These are phyloP conservation scores for Mollisiaceae sp. DNA, from an alignment of 2,329 filamentous ascomycete species.

Conservation along the genomic window DNA sequence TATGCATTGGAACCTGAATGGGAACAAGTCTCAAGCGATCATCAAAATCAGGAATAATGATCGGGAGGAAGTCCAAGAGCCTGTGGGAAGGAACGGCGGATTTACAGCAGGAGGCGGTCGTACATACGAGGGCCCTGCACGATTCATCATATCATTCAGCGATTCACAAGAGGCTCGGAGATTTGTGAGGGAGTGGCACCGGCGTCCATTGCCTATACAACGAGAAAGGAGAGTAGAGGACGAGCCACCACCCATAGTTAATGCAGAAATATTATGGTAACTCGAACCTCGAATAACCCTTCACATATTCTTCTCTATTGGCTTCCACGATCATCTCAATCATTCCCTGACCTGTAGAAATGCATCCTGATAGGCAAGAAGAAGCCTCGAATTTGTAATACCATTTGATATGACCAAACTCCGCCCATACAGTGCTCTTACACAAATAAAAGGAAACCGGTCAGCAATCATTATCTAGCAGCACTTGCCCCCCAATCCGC, in stretches of 20 bases:
- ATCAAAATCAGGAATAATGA: neutral
- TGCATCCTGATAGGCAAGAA: conserved; percentile 30
- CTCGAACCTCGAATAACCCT: conserved; percentile 15
- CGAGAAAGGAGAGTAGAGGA: conserved; percentile 43
- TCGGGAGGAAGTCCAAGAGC: conserved; percentile 13
- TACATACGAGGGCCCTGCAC: conserved; percentile 24
- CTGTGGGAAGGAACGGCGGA: neutral
- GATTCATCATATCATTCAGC: conserved; percentile 41
- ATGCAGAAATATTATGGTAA: conserved; percentile 56
- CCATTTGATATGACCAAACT: conserved; percentile 41
- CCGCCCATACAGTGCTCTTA: conserved; percentile 42
- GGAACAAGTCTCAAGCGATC: conserved; percentile 1
- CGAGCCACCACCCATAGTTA: conserved; percentile 47
- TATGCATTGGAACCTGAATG: conserved; percentile 41
- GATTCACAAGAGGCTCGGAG: conserved; percentile 44
- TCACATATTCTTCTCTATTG: conserved; percentile 21
- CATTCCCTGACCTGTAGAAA: conserved; percentile 20
- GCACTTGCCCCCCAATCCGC: conserved; percentile 70
- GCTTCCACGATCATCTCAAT: conserved; percentile 14
- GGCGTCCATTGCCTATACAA: conserved; percentile 48
- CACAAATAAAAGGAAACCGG: conserved; percentile 35
- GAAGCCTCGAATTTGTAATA: conserved; percentile 41
- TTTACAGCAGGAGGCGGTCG: neutral
- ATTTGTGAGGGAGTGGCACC: conserved; percentile 59
- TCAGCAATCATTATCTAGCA: conserved; percentile 59